Percentiles rank a stretch among this genome's conserved stretches.
Evolutionary conservation across 305 asterid genomes (phyloP).

Genomic region (Withania somnifera): DNA sequence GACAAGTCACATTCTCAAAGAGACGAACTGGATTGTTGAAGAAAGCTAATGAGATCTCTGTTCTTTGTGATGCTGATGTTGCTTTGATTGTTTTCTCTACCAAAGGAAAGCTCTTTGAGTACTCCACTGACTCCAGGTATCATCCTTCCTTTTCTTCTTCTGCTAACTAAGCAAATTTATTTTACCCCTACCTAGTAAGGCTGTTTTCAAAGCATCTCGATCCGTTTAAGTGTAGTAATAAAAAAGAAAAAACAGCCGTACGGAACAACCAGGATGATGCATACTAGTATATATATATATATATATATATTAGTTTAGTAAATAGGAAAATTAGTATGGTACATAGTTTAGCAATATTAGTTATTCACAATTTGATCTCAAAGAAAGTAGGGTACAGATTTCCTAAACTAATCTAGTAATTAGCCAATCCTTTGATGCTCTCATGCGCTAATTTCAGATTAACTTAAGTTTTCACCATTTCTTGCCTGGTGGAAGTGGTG

Average conservation of each 20-base stretch:
- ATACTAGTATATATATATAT: no score
- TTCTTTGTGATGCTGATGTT: constrained; percentile 62
- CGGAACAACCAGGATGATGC: no score
- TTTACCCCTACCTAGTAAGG: no score
- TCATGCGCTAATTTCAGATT: neutral
- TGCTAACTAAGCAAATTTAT: no score
- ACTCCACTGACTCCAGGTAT: constrained; percentile 51
- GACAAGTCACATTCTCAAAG: constrained; percentile 71
- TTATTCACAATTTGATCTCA: no score
- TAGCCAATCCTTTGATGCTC: neutral
- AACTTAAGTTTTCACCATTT: neutral
- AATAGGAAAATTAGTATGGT: no score
- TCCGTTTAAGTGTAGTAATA: no score
- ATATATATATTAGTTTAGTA: no score
- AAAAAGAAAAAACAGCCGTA: no score
- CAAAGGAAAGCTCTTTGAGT: constrained; percentile 53
- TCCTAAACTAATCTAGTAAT: neutral
- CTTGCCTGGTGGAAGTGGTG: neutral
- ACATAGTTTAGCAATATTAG: no score
- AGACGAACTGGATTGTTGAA: constrained; percentile 54
- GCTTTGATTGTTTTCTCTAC: constrained; percentile 57
- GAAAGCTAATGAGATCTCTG: constrained; percentile 74
- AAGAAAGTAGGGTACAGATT: neutral
- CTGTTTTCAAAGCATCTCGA: no score
- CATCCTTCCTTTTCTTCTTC: neutral